phyloP scores from a whole-genome alignment of 495 filamentous ascomycete genomes.

The Penicillium cosmopolitanum region DNA sequence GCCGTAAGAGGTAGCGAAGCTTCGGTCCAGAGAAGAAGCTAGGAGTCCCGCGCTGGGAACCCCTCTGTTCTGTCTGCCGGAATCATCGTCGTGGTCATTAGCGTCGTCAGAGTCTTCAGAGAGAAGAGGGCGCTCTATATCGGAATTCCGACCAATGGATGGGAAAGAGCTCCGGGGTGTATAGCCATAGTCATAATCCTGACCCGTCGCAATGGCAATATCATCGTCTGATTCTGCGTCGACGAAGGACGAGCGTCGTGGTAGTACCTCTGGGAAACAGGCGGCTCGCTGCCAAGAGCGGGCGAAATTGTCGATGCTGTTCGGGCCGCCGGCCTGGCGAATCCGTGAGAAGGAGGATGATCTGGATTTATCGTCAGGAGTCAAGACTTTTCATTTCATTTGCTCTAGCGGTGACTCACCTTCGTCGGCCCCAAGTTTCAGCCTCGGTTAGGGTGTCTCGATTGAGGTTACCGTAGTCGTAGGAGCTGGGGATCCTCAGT shows the following conservation, averaged over 20 bases:
- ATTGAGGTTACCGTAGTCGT: conserved; percentile 22
- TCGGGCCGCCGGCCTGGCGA: conserved; percentile 83
- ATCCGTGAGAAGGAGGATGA: conserved; percentile 75
- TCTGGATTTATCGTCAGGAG: conserved; percentile 16
- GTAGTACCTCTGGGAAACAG: conserved; percentile 81
- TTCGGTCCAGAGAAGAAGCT: conserved; percentile 66
- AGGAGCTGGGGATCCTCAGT: conserved; percentile 22
- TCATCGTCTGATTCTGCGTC: conserved; percentile 56
- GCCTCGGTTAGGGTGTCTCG: conserved; percentile 20
- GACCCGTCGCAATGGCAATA: conserved; percentile 33
- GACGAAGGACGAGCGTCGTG: conserved; percentile 72
- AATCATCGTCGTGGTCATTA: conserved; percentile 12
- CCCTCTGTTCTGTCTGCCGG: conserved; percentile 18
- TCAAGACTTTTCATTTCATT: background rate
- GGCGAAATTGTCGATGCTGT: conserved; percentile 93
- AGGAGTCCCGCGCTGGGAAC: conserved; percentile 28
- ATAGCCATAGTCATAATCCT: conserved; percentile 16
- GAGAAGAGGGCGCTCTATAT: conserved; percentile 35
- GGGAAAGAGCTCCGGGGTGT: conserved; percentile 36
- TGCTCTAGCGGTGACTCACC: conserved; percentile 11
- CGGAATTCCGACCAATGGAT: conserved; percentile 21
- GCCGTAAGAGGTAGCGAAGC: conserved; percentile 77
- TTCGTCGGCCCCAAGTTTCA: conserved; percentile 23
- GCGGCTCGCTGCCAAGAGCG: conserved; percentile 93
- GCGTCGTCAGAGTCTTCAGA: conserved; percentile 26